phyloP scores from a whole-genome alignment of 164 flowering plant genomes.

The Aristolochia californica region DNA sequence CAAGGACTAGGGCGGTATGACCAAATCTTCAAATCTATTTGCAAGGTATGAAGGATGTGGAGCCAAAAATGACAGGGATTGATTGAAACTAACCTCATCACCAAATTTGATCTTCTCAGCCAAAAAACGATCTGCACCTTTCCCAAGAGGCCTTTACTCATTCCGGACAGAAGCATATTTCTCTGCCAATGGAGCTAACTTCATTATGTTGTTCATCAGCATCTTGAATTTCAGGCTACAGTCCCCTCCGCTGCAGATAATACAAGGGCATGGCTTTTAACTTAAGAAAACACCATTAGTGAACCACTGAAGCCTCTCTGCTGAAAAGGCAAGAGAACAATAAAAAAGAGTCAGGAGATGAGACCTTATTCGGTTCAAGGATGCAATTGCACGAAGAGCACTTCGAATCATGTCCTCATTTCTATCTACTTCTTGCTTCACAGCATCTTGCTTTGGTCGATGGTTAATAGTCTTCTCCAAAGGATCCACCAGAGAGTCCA shows the following conservation, averaged over 20 bases:
- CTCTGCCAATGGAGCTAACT: constrained; percentile 46
- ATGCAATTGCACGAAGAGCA: constrained; percentile 90
- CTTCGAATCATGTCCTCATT: constrained; percentile 99
- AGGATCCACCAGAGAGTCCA: constrained; percentile 98
- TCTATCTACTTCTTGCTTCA: constrained; percentile 98
- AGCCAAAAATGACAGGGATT: too few relatives aligned
- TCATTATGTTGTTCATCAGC: constrained; percentile 67
- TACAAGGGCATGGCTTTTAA: not conserved
- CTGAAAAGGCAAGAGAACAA: not conserved
- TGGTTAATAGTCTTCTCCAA: constrained; percentile 82
- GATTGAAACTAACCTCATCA: too few relatives aligned
- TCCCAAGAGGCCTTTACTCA: constrained; percentile 33
- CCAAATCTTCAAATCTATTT: too few relatives aligned
- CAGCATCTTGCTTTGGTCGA: constrained; percentile 97
- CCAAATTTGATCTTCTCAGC: too few relatives aligned
- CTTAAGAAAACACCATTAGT: not conserved
- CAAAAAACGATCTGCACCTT: too few relatives aligned
- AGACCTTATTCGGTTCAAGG: constrained; percentile 88
- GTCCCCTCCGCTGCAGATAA: constrained; percentile 77
- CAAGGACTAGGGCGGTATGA: too few relatives aligned
- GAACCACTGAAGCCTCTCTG: not conserved
- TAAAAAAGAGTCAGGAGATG: not conserved
- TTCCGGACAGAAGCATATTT: constrained; percentile 70
- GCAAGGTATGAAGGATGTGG: too few relatives aligned
- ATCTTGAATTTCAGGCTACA: constrained; percentile 79